These are phyloP conservation scores for Colletotrichum liaoningense DNA, from an alignment of 2,329 filamentous ascomycete species.

Conservation along the genomic window DNA sequence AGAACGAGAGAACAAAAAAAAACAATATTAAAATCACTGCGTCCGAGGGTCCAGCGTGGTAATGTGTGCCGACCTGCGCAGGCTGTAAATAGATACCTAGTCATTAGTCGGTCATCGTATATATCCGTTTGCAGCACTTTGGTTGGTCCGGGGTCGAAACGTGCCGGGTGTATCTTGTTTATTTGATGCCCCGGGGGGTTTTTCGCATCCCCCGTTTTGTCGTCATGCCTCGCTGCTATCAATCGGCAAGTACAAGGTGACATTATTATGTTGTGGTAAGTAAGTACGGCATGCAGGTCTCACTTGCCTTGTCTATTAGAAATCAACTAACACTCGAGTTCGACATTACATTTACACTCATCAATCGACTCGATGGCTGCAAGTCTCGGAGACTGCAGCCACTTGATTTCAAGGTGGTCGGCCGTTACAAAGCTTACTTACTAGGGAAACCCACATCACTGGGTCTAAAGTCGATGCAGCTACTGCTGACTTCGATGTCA, in stretches of 20 bases:
- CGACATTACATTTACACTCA: no score
- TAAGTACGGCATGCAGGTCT: not conserved
- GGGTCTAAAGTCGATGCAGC: no score
- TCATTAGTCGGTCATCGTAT: conserved; percentile 26
- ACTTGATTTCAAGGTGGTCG: no score
- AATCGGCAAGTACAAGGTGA: not conserved
- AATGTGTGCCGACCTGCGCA: conserved; percentile 27
- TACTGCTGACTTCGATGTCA: no score
- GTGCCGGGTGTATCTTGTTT: not conserved
- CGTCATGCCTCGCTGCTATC: not conserved
- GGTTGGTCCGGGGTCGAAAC: not conserved
- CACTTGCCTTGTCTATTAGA: not conserved
- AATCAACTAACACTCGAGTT: not conserved
- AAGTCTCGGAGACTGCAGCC: no score
- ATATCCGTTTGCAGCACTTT: conserved; percentile 24
- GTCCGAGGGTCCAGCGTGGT: conserved; percentile 22
- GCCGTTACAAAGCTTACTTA: no score
- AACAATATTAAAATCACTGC: conserved; percentile 27
- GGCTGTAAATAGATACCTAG: conserved; percentile 32
- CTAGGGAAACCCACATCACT: no score
- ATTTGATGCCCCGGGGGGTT: not conserved
- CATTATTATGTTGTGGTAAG: not conserved
- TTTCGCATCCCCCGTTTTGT: not conserved
- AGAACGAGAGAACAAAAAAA: conserved; percentile 3
- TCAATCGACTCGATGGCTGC: no score